Conservation (phyloP, 306 rosid genomes). For the Senna tora region DNA sequence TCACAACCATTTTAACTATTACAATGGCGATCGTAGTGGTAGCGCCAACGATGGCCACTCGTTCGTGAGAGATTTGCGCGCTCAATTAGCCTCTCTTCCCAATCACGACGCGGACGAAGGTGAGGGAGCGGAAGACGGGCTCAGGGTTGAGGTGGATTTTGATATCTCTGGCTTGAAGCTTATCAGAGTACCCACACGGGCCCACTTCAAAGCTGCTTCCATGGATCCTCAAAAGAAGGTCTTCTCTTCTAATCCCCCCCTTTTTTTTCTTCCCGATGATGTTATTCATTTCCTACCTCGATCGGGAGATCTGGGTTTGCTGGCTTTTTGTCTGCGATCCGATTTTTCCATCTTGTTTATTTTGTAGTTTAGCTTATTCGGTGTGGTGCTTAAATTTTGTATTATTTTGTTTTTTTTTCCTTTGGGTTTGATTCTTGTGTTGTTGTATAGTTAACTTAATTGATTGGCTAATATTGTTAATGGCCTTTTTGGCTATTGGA, state of each 20-base stretch:
- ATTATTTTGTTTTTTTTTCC: not conserved
- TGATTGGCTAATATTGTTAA: not conserved
- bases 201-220: slow-evolving; percentile 32
- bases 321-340: not conserved
- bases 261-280: not conserved
- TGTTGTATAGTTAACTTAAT: slow-evolving; percentile 13
- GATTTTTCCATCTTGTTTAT: not conserved
- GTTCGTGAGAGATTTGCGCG: slow-evolving; percentile 45
- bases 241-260: not conserved
- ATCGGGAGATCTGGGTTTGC: not conserved
- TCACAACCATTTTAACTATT: not conserved
- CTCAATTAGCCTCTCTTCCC: slow-evolving; percentile 47
- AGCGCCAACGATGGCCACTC: not conserved
- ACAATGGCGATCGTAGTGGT: slow-evolving; percentile 3
- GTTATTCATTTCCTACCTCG: not conserved
- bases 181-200: slow-evolving; percentile 44
- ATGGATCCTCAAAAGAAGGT: slow-evolving; percentile 59
- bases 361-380: slow-evolving; percentile 12
- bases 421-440: not conserved
- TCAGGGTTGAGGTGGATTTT: not conserved
- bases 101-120: slow-evolving; percentile 12
- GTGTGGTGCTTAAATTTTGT: not conserved
- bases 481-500: not conserved
- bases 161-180: slow-evolving; percentile 42
- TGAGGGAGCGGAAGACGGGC: not conserved